Conservation (phyloP, 2,329 filamentous ascomycete genomes). For the Teratosphaeria nubilosa region DNA sequence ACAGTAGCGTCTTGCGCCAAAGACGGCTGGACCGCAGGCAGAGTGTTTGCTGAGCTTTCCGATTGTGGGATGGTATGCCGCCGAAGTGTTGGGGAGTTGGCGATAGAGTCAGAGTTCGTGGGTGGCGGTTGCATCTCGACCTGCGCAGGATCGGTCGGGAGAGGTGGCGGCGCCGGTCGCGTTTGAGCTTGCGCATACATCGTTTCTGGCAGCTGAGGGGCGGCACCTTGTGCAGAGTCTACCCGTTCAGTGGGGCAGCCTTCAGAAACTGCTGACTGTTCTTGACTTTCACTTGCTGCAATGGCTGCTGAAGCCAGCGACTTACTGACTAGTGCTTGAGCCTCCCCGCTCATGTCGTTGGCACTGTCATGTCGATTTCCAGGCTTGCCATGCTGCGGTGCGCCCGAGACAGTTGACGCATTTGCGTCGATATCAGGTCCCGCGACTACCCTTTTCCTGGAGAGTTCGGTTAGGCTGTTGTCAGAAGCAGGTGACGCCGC, state of each 20-base stretch:
- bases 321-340: neutral
- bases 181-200: neutral
- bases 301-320: neutral
- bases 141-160: neutral
- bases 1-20: slow-evolving; percentile 9
- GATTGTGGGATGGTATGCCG: slow-evolving; percentile 11
- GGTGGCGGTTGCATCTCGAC: neutral
- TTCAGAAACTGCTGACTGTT: neutral
- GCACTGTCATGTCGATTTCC: slow-evolving; percentile 1
- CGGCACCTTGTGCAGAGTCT: slow-evolving; percentile 13
- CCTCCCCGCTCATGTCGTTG: neutral
- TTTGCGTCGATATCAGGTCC: neutral
- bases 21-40: slow-evolving; percentile 17
- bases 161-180: neutral
- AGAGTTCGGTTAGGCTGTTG: neutral
- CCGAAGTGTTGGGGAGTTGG: slow-evolving; percentile 14
- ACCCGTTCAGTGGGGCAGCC: slow-evolving; percentile 1
- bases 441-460: neutral
- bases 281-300: neutral
- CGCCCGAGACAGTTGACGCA: neutral
- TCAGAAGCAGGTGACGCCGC: neutral
- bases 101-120: slow-evolving; percentile 4
- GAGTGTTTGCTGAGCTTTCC: slow-evolving; percentile 6
- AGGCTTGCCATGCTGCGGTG: neutral
- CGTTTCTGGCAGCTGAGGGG: slow-evolving; percentile 5